phyloP scores from a whole-genome alignment of 176 grass and related monocot species.

The Aegilops speltoides region DNA sequence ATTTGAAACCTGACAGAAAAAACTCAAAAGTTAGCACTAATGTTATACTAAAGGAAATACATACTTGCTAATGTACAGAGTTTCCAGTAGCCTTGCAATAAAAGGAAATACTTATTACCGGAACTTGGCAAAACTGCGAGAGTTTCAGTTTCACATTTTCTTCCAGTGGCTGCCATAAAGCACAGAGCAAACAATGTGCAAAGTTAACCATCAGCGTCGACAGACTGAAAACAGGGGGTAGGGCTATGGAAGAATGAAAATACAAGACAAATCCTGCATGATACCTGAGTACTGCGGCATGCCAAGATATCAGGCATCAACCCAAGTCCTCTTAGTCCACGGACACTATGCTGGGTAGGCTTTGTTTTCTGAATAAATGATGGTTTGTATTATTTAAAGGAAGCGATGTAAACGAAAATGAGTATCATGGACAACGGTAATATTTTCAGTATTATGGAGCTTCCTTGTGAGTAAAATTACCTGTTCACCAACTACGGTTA shows the following conservation, averaged over 20 bases:
- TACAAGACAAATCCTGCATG: neutral
- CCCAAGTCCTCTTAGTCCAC: constrained; percentile 86
- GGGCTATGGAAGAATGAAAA: neutral
- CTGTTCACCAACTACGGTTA: constrained; percentile 97
- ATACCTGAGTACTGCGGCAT: constrained; percentile 86
- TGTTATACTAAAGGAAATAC: neutral
- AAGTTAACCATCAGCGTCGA: neutral
- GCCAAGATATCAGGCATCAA: constrained; percentile 94
- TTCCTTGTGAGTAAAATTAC: constrained; percentile 39
- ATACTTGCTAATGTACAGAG: neutral
- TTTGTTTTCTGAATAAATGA: constrained; percentile 84
- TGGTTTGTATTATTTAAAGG: constrained; percentile 21
- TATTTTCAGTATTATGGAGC: neutral
- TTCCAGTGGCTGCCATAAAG: constrained; percentile 74
- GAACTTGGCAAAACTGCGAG: constrained; percentile 88
- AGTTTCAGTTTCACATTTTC: constrained; percentile 85
- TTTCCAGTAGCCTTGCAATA: neutral
- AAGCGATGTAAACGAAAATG: constrained; percentile 21
- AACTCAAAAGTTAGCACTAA: constrained; percentile 25
- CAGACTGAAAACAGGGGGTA: neutral
- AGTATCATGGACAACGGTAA: neutral
- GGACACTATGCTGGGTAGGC: constrained; percentile 97
- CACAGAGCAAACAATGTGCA: constrained; percentile 25
- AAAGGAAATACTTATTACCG: constrained; percentile 39
- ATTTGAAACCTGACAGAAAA: constrained; percentile 58